Conservation (phyloP, 2,329 filamentous ascomycete genomes). For the Moelleriella libera region DNA sequence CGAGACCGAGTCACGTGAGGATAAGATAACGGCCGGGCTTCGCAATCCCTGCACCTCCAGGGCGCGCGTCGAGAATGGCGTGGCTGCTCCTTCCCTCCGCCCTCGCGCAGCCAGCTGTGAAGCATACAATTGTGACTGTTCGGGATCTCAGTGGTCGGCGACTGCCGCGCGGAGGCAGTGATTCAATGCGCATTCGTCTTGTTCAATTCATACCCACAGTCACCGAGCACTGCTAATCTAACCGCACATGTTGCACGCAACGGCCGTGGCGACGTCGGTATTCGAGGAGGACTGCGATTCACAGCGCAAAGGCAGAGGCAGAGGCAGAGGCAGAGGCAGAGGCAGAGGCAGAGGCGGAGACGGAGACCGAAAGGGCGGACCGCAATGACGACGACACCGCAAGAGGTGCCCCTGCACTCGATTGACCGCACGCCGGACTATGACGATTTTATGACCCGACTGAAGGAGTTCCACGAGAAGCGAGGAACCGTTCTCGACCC, state of each 20-base stretch:
- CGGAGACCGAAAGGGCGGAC: constrained; percentile 1
- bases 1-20: constrained; percentile 6
- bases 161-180: background rate
- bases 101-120: too few species aligned
- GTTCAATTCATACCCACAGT: background rate
- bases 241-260: too few species aligned
- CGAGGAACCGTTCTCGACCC: constrained; percentile 68
- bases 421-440: constrained; percentile 57
- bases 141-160: background rate
- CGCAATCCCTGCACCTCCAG: background rate
- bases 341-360: too few species aligned
- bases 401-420: constrained; percentile 23
- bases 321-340: too few species aligned
- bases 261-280: background rate
- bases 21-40: constrained; percentile 4
- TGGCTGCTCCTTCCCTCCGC: background rate
- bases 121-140: too few species aligned
- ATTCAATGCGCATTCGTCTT: background rate
- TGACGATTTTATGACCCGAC: constrained; percentile 61
- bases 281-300: background rate
- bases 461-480: constrained; percentile 62
- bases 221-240: background rate
- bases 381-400: constrained; percentile 12
- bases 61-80: background rate
- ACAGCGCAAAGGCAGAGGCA: background rate